Percentiles rank a stretch among this genome's conserved stretches.
Evolutionary conservation across 768 basidiomycete species (phyloP).

Genomic region (Leccinellum luteum): DNA sequence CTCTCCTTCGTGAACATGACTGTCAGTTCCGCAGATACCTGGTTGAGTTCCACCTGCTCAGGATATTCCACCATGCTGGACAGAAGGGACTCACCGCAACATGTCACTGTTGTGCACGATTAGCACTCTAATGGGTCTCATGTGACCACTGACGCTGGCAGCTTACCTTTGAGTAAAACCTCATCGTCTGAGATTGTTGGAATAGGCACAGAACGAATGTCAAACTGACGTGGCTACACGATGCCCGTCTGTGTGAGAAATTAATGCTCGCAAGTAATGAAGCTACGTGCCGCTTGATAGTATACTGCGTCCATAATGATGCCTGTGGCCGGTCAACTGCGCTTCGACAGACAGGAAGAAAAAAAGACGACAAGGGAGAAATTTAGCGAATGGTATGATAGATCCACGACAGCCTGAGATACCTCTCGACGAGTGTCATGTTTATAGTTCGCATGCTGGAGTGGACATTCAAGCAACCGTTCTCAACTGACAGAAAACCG

Average conservation of each 20-base stretch:
- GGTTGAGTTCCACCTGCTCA: conserved; percentile 1
- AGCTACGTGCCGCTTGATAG: conserved; percentile 39
- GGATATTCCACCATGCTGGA: background rate
- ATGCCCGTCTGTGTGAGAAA: background rate
- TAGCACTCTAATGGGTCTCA: background rate
- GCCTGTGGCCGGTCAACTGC: background rate
- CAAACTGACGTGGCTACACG: conserved; percentile 46
- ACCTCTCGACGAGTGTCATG: background rate
- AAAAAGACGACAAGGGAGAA: background rate
- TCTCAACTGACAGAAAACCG: background rate
- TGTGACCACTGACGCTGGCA: background rate
- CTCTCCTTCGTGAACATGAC: conserved; percentile 57
- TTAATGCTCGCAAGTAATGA: background rate
- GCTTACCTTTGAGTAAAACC: conserved; percentile 55
- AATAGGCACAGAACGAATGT: conserved; percentile 49
- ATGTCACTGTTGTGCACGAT: conserved; percentile 30
- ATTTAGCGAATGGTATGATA: background rate
- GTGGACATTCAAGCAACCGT: background rate
- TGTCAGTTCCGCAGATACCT: conserved; percentile 58
- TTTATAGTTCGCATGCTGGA: background rate
- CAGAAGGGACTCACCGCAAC: conserved; percentile 33
- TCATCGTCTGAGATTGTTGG: conserved; percentile 54
- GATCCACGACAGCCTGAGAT: conserved; percentile 12
- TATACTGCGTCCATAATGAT: conserved; percentile 47
- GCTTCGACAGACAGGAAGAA: too few relatives aligned